phyloP scores from a whole-genome alignment of 2,329 filamentous ascomycete genomes.

The Nemania sp. region DNA sequence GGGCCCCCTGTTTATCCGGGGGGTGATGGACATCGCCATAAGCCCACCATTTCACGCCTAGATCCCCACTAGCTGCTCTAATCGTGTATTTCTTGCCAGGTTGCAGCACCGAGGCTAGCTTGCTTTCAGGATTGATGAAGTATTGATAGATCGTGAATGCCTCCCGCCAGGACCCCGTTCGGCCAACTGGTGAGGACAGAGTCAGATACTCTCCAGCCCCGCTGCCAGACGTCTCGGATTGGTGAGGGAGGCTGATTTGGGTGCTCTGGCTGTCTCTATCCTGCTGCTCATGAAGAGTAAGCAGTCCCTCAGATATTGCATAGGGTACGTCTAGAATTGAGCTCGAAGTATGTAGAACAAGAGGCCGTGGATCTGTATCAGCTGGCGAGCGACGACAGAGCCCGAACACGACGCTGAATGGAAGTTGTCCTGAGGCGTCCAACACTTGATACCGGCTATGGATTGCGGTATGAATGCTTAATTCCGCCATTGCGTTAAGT shows the following conservation, averaged over 20 bases:
- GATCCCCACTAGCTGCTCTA: conserved; percentile 6
- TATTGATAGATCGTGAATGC: conserved; percentile 14
- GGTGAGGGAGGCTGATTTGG: not conserved
- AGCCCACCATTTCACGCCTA: conserved; percentile 19
- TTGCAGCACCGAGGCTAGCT: conserved; percentile 16
- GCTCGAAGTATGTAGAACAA: conserved; percentile 12
- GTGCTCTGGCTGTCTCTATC: not conserved
- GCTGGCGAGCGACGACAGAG: conserved; percentile 15
- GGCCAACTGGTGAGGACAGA: conserved; percentile 12
- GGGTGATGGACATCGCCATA: conserved; percentile 7
- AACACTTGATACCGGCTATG: conserved; percentile 10
- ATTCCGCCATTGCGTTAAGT: conserved; percentile 1
- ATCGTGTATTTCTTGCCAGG: conserved; percentile 18
- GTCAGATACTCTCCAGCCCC: conserved; percentile 10
- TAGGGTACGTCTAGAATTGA: conserved; percentile 20
- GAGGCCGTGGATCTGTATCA: conserved; percentile 11
- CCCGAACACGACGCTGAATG: conserved; percentile 17
- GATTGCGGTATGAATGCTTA: conserved; percentile 15
- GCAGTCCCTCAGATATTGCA: conserved; percentile 15
- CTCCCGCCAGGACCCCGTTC: conserved; percentile 9
- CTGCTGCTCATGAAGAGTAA: conserved; percentile 14
- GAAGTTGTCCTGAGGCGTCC: conserved; percentile 6
- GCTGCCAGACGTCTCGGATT: not conserved
- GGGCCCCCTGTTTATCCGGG: not conserved
- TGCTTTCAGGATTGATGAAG: conserved; percentile 10